Percentiles rank a stretch among this genome's conserved stretches.
These are phyloP conservation scores for Jamesozyma jinghongensis DNA, from an alignment of 805 yeast genomes.

Conservation along the genomic window DNA sequence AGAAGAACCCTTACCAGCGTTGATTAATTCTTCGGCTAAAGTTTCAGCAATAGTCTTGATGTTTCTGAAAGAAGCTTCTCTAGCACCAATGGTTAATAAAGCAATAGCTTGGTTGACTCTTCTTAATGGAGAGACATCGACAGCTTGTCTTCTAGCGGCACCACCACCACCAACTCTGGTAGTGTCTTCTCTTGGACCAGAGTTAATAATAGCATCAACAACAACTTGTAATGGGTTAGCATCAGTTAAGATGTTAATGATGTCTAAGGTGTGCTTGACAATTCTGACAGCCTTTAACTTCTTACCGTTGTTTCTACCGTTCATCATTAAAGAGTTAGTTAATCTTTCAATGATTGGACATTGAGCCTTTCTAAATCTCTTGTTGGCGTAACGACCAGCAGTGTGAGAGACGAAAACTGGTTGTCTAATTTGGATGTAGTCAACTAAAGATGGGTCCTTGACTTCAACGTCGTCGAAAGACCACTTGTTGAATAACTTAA, in stretches of 20 bases:
- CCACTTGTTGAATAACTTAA: conserved; percentile 99
- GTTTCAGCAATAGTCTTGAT: conserved; percentile 99
- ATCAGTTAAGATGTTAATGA: conserved; percentile 94
- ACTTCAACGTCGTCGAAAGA: conserved; percentile 95
- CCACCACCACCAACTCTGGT: conserved; percentile 99
- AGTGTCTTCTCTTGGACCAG: conserved; percentile 99
- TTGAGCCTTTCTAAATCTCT: conserved; percentile 99
- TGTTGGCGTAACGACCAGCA: conserved; percentile 98
- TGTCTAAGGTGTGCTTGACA: conserved; percentile 98
- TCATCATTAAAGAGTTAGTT: conserved; percentile 99
- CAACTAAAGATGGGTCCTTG: conserved; percentile 95
- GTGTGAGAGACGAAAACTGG: conserved; percentile 98
- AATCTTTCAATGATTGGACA: conserved; percentile 99
- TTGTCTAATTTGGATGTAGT: conserved; percentile 95
- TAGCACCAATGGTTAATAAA: conserved; percentile 96
- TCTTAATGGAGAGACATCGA: conserved; percentile 99
- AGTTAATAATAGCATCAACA: conserved; percentile 98
- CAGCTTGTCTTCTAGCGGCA: conserved; percentile 99
- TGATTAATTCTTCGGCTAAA: conserved; percentile 99
- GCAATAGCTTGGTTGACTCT: conserved; percentile 99
- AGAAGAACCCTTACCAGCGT: conserved; percentile 99
- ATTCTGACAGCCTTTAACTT: conserved; percentile 99
- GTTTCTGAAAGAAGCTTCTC: conserved; percentile 99
- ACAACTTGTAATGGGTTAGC: conserved; percentile 99
- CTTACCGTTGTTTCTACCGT: conserved; percentile 99